Percentiles rank a stretch among this genome's conserved stretches.
phyloP scores from a whole-genome alignment of 148 eudicot species.

The Rhododendron mucronatum region DNA sequence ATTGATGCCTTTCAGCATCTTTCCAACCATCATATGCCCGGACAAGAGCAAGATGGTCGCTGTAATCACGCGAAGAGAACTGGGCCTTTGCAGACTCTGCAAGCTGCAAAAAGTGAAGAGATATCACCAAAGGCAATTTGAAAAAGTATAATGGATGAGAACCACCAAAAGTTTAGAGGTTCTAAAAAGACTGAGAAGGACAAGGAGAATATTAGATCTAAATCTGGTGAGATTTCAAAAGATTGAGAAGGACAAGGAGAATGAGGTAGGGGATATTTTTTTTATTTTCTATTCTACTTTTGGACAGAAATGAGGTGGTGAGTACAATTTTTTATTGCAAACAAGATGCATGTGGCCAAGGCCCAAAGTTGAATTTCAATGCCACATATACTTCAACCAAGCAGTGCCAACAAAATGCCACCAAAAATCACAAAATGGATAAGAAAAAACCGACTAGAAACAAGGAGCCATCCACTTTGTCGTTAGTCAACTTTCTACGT shows the following conservation, averaged over 20 bases:
- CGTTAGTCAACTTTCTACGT: not conserved
- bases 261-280: not conserved
- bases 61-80: constrained; percentile 79
- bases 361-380: not conserved
- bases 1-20: constrained; percentile 68
- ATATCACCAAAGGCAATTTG: not conserved
- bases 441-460: not conserved
- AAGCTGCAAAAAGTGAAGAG: constrained; percentile 49
- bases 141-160: not conserved
- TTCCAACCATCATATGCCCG: constrained; percentile 96
- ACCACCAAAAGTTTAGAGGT: not conserved
- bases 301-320: not conserved
- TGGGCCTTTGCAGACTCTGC: constrained; percentile 93
- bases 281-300: not conserved
- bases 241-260: not conserved
- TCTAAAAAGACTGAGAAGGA: not conserved
- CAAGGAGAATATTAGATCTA: not conserved
- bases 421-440: not conserved
- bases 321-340: not conserved
- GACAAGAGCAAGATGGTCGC: constrained; percentile 92
- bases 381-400: not conserved
- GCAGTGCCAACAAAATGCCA: not conserved
- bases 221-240: not conserved
- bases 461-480: not conserved
- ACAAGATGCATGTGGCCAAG: not conserved